Conservation (phyloP, 2,329 filamentous ascomycete species). For the Colletotrichum echinochloae region DNA sequence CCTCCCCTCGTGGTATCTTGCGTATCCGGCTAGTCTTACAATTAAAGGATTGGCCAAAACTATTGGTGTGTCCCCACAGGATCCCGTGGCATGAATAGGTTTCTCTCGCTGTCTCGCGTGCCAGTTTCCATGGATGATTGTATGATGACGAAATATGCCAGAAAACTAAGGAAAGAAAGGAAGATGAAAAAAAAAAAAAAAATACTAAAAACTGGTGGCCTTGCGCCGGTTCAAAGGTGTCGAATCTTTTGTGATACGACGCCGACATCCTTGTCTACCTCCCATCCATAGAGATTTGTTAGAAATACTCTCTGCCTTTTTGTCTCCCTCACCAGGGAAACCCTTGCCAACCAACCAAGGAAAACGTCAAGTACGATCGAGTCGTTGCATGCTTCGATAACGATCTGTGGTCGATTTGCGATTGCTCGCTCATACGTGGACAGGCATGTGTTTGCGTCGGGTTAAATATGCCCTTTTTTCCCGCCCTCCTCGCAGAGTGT, state of each 20-base stretch:
- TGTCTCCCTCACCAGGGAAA: conserved; percentile 1
- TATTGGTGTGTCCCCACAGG: conserved; percentile 11
- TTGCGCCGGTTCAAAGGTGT: conserved; percentile 25
- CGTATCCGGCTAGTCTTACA: conserved; percentile 31
- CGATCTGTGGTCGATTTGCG: conserved; percentile 19
- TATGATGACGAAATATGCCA: neutral
- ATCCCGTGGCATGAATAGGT: neutral
- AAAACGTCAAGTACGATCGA: conserved; percentile 3
- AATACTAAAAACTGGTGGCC: neutral
- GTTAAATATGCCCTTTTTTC: neutral
- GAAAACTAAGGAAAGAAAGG: neutral
- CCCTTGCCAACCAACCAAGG: neutral
- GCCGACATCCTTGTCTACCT: conserved; percentile 28
- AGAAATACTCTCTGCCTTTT: conserved; percentile 30
- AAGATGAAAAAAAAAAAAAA: neutral
- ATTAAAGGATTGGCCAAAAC: conserved; percentile 28
- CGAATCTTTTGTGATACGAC: conserved; percentile 10
- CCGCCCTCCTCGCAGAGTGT: neutral
- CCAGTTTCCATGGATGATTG: conserved; percentile 6
- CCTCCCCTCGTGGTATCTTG: conserved; percentile 4
- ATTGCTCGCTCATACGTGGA: conserved; percentile 16
- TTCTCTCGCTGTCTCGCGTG: neutral
- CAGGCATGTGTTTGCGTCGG: neutral
- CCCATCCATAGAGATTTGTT: conserved; percentile 22
- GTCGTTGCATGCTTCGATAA: conserved; percentile 9